Base-by-base conservation (phyloP, 768 basidiomycete species). In the Tylopilus cervinicoccineus region DNA sequence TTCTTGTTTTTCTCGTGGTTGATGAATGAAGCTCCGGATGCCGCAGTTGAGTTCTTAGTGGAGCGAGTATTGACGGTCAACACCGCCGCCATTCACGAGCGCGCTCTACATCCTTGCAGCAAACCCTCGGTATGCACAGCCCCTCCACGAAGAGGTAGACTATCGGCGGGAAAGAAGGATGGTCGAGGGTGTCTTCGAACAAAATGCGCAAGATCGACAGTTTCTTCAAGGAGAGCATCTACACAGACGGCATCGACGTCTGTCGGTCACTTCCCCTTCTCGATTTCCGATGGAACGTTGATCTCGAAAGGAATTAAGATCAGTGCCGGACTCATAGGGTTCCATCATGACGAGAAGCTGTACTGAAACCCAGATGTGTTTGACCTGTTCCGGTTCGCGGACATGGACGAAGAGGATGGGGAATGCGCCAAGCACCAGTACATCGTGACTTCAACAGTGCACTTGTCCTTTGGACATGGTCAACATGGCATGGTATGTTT, bases 391-490 rank as follows among this genome's bases (percentile, higher is more conserved):
- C 29, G 29, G 29, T 31, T 31, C 13, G 29, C 29, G 4, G 13
- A 14, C 29, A 31, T 31, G 29, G 12, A 14, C 13, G 29, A 31
- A 3, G 29, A 31, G 28, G 10, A 11, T 13, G 29, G 6, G 13
- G 2, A 14, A 14, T 11, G 13, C 13, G 13, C 29, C 9, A 31
- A 31, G 13, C 29, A 31, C 14, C 29, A 31, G 3, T 31, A n/a
- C n/a, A n/a, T n/a, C 28, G 62, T 68, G 7, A 68, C 71, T 0
- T 56, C 60, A 29, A 64, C 24, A 42, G 58, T 50, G 12, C 72
- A 63, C 47, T 32, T 75, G 19, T 41, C 64, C 1, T 77, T 76
- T 57, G 74, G 75, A 13, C 54, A 55, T 3, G 61, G 64, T 20
- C 50, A 17, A 36, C 46, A 46, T 28, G 49, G 49, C 9, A 3